Evolutionary conservation across 1,284 basidiomycete genomes (phyloP).

Genomic region (Malassezia dermatis): DNA sequence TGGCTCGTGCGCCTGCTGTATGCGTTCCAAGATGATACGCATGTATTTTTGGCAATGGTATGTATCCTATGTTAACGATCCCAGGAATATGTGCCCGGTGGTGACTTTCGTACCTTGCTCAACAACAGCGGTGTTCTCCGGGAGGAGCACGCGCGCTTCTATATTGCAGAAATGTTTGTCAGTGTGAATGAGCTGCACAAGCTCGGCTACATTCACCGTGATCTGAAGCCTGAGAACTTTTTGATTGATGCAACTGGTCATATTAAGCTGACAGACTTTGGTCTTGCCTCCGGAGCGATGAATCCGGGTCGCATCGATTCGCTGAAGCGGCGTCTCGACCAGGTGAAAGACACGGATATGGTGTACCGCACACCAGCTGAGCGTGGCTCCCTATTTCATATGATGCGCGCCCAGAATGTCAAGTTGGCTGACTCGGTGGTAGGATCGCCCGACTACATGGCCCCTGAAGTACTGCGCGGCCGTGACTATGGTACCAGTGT

Average conservation of each 20-base stretch:
- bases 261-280: slow-evolving; percentile 97
- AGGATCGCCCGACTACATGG: slow-evolving; percentile 84
- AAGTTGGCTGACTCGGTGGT: slow-evolving; percentile 91
- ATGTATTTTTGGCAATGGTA: slow-evolving; percentile 45
- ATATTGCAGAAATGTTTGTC: slow-evolving; percentile 47
- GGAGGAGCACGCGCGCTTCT: slow-evolving; percentile 46
- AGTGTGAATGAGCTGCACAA: slow-evolving; percentile 44
- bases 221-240: slow-evolving; percentile 96
- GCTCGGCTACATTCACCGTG: slow-evolving; percentile 60
- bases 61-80: neutral
- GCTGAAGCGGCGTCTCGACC: slow-evolving; percentile 86
- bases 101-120: slow-evolving; percentile 46
- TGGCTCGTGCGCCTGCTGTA: slow-evolving; percentile 45
- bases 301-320: slow-evolving; percentile 93
- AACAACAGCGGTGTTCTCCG: slow-evolving; percentile 51
- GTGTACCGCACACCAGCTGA: slow-evolving; percentile 87
- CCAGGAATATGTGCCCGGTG: slow-evolving; percentile 53
- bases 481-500: slow-evolving; percentile 91
- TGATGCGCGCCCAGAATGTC: slow-evolving; percentile 78
- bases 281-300: slow-evolving; percentile 87
- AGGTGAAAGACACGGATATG: slow-evolving; percentile 85
- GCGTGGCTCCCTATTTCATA: slow-evolving; percentile 85
- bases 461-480: slow-evolving; percentile 75
- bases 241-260: slow-evolving; percentile 88
- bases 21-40: slow-evolving; percentile 44